Base-by-base conservation (phyloP, 805 yeast species). In the Debaryomyces hansenii region DNA sequence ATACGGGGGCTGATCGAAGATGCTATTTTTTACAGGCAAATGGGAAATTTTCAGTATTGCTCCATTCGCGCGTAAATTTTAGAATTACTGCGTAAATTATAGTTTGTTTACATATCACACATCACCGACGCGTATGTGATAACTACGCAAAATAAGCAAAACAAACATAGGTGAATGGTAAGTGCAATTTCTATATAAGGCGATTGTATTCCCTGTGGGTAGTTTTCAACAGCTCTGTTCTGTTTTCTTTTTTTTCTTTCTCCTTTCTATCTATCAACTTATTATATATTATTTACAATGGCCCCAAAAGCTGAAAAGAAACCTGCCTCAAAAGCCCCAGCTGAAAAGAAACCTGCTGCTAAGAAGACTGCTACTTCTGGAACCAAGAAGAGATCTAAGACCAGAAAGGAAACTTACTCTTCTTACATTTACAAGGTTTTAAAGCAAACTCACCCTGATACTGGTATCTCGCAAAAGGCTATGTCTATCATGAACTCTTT, bases 401-500 rank as follows among this genome's bases (percentile, higher is more conserved):
- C 91, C 63, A 90, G 97, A 85, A 90, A 90, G 87, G 97, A 92
- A 80, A 90, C 97, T 56, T 92, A 90, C 82, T 90, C 96, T 56
- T 90, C 97, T 53, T 92, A 92, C 79, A 91, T 92, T 72, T 92
- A 91, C 94, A 92, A 91, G 78, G 97, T 91, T 59, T 86, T 91
- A 72, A 91, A 91, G 78, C 97, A 92, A 83, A 91, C 97, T 53
- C 98, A 91, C 78, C 98, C 97, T 75, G 97, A 91, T 74, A 91
- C 98, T 55, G 98, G 97, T 89, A 91, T 91, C 72, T 91, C 98
- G 62, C 96, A 90, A 78, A 88, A 90, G 72, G 96, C 98, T 57
- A 92, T 92, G 96, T 90, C 96, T 57, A 92, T 92, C 74, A 85
- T 91, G 92, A 92, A 92, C 86, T 92, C 97, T 37, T 92, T 92